These are phyloP conservation scores for Plectranthus barbatus DNA, from an alignment of 257 asterid genomes.

Conservation along the genomic window DNA sequence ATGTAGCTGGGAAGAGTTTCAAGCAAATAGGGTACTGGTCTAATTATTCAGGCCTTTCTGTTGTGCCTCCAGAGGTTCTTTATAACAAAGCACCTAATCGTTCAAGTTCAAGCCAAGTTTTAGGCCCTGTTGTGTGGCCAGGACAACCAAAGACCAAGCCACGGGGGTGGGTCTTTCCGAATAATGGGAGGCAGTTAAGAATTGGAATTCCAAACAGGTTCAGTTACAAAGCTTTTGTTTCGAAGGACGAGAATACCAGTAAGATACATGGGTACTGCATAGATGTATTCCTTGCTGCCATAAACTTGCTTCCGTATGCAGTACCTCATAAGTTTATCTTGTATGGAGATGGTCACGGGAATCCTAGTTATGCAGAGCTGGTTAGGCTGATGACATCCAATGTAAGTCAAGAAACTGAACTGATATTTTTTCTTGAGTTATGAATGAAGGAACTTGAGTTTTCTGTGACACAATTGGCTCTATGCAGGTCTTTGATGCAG, in stretches of 20 bases:
- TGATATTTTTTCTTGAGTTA: neutral
- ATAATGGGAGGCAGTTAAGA: slow-evolving; percentile 50
- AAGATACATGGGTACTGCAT: slow-evolving; percentile 53
- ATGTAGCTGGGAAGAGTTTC: slow-evolving; percentile 43
- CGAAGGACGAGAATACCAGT: slow-evolving; percentile 23
- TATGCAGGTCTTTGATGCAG: slow-evolving; percentile 72
- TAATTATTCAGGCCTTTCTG: slow-evolving; percentile 69
- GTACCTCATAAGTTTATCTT: slow-evolving; percentile 61
- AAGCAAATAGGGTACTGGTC: slow-evolving; percentile 79
- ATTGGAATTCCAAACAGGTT: slow-evolving; percentile 70
- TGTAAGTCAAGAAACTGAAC: slow-evolving; percentile 30
- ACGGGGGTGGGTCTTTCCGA: slow-evolving; percentile 78
- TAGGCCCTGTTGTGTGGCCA: slow-evolving; percentile 56
- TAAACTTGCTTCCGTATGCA: slow-evolving; percentile 54
- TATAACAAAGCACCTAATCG: slow-evolving; percentile 36
- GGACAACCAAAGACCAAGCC: slow-evolving; percentile 50
- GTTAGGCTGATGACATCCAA: slow-evolving; percentile 33
- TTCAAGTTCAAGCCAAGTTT: slow-evolving; percentile 47
- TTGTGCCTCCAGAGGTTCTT: slow-evolving; percentile 55
- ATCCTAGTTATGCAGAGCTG: slow-evolving; percentile 56
- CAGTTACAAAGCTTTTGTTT: slow-evolving; percentile 54
- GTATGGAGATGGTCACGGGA: slow-evolving; percentile 58
- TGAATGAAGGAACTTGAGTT: neutral
- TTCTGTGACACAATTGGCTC: neutral
- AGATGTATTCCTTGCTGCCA: slow-evolving; percentile 69